These are phyloP conservation scores for Guillardia theta DNA, from an alignment of 78 protist species.

Conservation along the genomic window DNA sequence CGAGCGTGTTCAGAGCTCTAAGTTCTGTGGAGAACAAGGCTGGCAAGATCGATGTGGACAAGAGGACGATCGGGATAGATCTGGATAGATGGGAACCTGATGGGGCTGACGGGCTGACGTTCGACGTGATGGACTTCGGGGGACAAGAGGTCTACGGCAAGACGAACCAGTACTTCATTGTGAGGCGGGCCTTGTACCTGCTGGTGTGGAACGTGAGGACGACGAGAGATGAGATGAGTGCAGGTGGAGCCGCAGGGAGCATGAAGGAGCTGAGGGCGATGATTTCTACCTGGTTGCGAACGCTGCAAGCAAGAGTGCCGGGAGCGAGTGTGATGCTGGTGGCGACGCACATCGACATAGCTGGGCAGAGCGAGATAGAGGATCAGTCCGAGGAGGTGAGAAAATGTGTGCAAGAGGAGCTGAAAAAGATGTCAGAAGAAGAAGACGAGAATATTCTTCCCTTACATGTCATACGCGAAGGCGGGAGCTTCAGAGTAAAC, in stretches of 20 bases:
- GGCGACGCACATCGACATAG: not conserved
- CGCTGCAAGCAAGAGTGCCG: not conserved
- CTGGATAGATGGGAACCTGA: not conserved
- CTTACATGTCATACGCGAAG: not conserved
- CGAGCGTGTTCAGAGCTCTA: not conserved
- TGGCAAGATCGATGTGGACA: not conserved
- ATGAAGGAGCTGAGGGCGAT: not conserved
- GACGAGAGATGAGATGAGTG: not conserved
- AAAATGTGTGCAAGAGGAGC: not conserved
- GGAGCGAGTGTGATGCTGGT: not conserved
- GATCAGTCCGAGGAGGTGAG: not conserved
- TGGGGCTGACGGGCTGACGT: not conserved
- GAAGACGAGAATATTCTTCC: not conserved
- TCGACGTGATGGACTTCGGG: not conserved
- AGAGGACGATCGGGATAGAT: not conserved
- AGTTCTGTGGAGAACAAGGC: not conserved
- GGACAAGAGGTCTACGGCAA: not conserved
- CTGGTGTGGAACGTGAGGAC: no score
- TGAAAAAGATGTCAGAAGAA: not conserved
- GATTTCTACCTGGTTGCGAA: not conserved
- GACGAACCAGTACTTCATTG: not conserved
- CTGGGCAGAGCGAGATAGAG: not conserved
- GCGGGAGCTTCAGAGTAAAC: not conserved
- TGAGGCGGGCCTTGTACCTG: not conserved
- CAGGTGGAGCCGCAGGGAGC: not conserved